Conservation (phyloP, 2,329 filamentous ascomycete species). For the Fusarium duplospermum region DNA sequence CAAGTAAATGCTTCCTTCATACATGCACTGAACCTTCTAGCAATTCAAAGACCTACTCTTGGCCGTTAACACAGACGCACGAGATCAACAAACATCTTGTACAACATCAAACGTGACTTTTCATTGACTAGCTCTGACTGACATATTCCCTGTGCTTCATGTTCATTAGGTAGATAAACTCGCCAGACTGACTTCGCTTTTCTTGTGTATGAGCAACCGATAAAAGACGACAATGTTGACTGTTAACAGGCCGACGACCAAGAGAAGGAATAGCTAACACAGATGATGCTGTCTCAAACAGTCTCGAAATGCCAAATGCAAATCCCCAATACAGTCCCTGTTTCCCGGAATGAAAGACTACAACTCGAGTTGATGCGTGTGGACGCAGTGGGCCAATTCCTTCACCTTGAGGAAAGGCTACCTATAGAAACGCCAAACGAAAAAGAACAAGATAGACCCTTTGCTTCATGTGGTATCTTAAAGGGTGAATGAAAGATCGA, state of each 20-base stretch:
- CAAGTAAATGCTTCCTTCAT: not conserved
- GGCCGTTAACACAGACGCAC: not conserved
- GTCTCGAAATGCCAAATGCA: slow-evolving; percentile 18
- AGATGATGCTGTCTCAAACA: slow-evolving; percentile 12
- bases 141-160: not conserved
- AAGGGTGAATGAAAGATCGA: slow-evolving; percentile 13
- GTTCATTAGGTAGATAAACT: slow-evolving; percentile 3
- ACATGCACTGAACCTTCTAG: not conserved
- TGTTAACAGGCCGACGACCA: not conserved
- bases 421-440: slow-evolving; percentile 31
- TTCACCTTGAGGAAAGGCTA: slow-evolving; percentile 24
- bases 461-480: slow-evolving; percentile 37
- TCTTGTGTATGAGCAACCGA: not conserved
- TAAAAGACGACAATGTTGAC: not conserved
- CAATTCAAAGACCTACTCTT: not conserved
- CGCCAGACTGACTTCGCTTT: slow-evolving; percentile 12
- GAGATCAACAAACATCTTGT: not conserved
- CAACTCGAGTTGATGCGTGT: slow-evolving; percentile 34
- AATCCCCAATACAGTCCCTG: not conserved
- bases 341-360: slow-evolving; percentile 26
- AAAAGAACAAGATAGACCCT: not conserved
- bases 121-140: not conserved
- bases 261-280: slow-evolving; percentile 12
- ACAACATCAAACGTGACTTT: not conserved
- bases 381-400: slow-evolving; percentile 34